Percentiles rank a stretch among this genome's conserved stretches.
Evolutionary conservation across 805 yeast species (phyloP).

Genomic region (Metschnikowia cerradonensis): DNA sequence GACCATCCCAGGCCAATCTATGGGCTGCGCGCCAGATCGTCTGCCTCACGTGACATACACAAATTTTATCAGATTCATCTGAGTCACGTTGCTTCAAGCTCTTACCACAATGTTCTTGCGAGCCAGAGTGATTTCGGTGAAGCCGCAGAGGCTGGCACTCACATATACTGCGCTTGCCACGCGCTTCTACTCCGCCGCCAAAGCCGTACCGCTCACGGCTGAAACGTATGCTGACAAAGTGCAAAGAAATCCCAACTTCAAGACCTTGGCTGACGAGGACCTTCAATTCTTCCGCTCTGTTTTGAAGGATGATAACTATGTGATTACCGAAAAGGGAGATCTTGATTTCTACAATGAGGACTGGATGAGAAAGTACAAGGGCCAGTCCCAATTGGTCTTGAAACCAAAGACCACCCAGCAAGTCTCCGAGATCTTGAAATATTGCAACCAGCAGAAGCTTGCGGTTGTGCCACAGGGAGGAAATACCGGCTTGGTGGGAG

Average conservation of each 20-base stretch:
- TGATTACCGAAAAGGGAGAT: conserved; percentile 56
- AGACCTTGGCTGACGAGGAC: conserved; percentile 52
- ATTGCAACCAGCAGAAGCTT: conserved; percentile 70
- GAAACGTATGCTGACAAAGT: conserved; percentile 63
- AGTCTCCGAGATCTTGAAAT: conserved; percentile 68
- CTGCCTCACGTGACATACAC: conserved; percentile 1
- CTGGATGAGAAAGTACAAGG: conserved; percentile 90
- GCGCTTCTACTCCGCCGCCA: conserved; percentile 22
- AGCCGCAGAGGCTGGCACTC: not conserved
- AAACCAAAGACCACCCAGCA: conserved; percentile 81
- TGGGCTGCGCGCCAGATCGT: not conserved
- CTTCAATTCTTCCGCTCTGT: conserved; percentile 57
- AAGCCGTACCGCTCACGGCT: conserved; percentile 54
- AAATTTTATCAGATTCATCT: not conserved
- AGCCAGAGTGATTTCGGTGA: conserved; percentile 1
- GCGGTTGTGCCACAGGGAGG: conserved; percentile 98
- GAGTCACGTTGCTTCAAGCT: not conserved
- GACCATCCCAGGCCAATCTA: not conserved
- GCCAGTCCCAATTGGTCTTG: conserved; percentile 76
- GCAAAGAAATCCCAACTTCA: conserved; percentile 47
- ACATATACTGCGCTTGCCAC: not conserved
- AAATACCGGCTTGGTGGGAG: conserved; percentile 94
- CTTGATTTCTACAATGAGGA: conserved; percentile 77
- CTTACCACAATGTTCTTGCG: conserved; percentile 1
- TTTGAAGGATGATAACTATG: conserved; percentile 47